phyloP scores from a whole-genome alignment of 345 rosid species.

The Corchorus capsularis region DNA sequence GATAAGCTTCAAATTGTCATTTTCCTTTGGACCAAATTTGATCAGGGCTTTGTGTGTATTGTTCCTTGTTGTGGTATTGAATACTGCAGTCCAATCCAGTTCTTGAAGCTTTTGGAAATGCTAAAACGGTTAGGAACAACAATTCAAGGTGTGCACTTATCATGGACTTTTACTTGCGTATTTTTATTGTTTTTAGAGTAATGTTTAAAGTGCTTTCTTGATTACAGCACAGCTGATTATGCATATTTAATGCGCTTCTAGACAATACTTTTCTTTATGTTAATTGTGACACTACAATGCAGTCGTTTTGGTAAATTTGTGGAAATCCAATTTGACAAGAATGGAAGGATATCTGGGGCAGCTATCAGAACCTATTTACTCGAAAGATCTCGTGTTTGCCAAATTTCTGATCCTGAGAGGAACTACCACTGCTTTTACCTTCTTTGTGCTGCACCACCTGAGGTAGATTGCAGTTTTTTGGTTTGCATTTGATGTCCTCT shows the following conservation, averaged over 20 bases:
- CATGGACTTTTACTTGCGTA: background rate
- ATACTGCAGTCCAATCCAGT: slow-evolving; percentile 79
- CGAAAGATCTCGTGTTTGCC: slow-evolving; percentile 83
- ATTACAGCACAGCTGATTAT: background rate
- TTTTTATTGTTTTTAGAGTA: slow-evolving; percentile 2
- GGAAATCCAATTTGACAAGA: slow-evolving; percentile 86
- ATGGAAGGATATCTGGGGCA: slow-evolving; percentile 87
- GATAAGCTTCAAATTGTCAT: slow-evolving; percentile 12
- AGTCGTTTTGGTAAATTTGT: slow-evolving; percentile 94
- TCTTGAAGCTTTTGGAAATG: slow-evolving; percentile 93
- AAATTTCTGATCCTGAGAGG: slow-evolving; percentile 78
- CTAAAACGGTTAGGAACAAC: slow-evolving; percentile 86
- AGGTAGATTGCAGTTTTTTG: slow-evolving; percentile 35
- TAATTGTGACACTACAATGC: slow-evolving; percentile 8
- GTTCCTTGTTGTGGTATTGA: slow-evolving; percentile 1
- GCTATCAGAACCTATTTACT: slow-evolving; percentile 79
- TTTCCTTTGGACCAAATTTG: background rate
- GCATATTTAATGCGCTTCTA: background rate
- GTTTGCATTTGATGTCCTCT: background rate
- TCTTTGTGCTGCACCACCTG: slow-evolving; percentile 73
- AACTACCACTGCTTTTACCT: slow-evolving; percentile 78
- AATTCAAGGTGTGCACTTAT: slow-evolving; percentile 67
- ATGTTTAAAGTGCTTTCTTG: slow-evolving; percentile 8
- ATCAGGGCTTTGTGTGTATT: background rate
- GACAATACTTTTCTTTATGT: background rate